These are phyloP conservation scores for Candida odintsovae DNA, from an alignment of 805 yeast genomes.

Conservation along the genomic window DNA sequence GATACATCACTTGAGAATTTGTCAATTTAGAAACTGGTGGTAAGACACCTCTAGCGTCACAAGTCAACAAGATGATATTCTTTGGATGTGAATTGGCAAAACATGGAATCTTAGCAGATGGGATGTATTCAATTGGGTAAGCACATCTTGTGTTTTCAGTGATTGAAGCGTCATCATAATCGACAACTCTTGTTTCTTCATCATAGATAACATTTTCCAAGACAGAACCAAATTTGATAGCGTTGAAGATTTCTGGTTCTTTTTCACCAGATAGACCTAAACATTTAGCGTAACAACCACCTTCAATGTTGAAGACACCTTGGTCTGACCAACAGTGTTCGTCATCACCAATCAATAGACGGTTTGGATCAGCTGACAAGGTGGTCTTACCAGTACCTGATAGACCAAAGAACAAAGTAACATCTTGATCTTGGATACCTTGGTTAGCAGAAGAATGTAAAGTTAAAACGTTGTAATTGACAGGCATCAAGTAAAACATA, in stretches of 20 bases:
- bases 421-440: conserved; percentile 76
- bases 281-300: conserved; percentile 99
- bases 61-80: conserved; percentile 85
- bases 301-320: conserved; percentile 98
- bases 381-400: conserved; percentile 99
- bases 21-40: conserved; percentile 95
- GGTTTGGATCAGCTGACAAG: conserved; percentile 90
- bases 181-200: conserved; percentile 71
- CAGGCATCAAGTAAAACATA: conserved; percentile 98
- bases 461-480: conserved; percentile 84
- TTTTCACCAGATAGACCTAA: conserved; percentile 81
- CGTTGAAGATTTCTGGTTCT: conserved; percentile 96
- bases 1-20: conserved; percentile 97
- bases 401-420: conserved; percentile 91
- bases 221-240: conserved; percentile 90
- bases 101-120: conserved; percentile 95
- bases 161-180: conserved; percentile 72
- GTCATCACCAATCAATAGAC: conserved; percentile 94
- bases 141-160: conserved; percentile 99
- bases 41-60: conserved; percentile 97
- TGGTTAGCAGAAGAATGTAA: conserved; percentile 94
- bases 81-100: conserved; percentile 84
- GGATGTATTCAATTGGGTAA: conserved; percentile 94
- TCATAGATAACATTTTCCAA: conserved; percentile 91
- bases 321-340: conserved; percentile 99